Evolutionary conservation across 176 grass and related monocot genomes (phyloP).

Genomic region (Oryza nivara): DNA sequence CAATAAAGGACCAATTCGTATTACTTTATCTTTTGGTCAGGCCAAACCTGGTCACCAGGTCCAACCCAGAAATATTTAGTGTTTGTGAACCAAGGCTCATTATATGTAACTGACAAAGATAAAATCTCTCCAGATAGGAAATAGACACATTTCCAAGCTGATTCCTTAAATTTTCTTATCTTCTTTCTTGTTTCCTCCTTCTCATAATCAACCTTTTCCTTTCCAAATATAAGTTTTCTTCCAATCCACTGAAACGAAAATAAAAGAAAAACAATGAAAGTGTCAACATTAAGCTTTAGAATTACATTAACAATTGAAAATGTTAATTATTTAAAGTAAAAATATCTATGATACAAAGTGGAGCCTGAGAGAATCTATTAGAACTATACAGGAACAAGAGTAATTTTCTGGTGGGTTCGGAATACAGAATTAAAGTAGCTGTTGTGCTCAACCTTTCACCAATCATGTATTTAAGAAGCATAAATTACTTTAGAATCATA

Average conservation of each 20-base stretch:
- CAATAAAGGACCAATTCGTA: background rate
- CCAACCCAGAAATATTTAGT: constrained; percentile 86
- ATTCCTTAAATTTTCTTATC: constrained; percentile 83
- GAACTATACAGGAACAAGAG: background rate
- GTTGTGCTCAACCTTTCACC: background rate
- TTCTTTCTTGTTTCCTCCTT: constrained; percentile 60
- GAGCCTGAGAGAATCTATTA: background rate
- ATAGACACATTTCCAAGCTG: constrained; percentile 87
- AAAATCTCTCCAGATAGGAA: constrained; percentile 85
- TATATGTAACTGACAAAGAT: constrained; percentile 73
- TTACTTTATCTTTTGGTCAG: constrained; percentile 88
- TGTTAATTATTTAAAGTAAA: background rate
- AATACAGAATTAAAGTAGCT: background rate
- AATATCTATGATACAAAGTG: background rate
- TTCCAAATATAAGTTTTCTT: constrained; percentile 54
- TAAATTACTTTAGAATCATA: background rate
- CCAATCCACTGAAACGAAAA: constrained; percentile 54
- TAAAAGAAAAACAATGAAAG: background rate
- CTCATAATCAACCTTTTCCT: constrained; percentile 23
- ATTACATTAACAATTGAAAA: background rate
- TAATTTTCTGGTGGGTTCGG: too few relatives aligned
- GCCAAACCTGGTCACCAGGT: constrained; percentile 83
- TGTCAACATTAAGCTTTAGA: background rate
- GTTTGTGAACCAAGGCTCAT: constrained; percentile 90
- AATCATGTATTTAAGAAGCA: constrained; percentile 12